Percentiles rank a stretch among this genome's conserved stretches.
These are phyloP conservation scores for Mycena sp. DNA, from an alignment of 1,284 basidiomycete genomes.

Conservation along the genomic window DNA sequence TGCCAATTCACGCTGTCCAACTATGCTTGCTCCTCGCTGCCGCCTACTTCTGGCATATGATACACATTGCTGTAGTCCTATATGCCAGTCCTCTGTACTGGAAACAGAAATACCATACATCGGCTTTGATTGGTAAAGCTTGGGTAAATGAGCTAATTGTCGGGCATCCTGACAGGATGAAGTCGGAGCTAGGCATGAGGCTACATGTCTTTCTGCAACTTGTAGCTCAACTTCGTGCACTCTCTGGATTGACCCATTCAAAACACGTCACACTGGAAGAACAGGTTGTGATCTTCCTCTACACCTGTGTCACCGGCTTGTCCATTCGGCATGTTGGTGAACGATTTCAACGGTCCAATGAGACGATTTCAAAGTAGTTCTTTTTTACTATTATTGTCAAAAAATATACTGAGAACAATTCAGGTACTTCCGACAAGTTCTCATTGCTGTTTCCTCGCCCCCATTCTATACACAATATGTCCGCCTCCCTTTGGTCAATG, in stretches of 20 bases:
- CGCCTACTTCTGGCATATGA: background rate
- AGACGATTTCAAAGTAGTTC: conserved; percentile 35
- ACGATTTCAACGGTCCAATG: conserved; percentile 39
- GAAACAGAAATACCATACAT: conserved; percentile 30
- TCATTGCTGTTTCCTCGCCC: conserved; percentile 12
- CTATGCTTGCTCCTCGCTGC: background rate
- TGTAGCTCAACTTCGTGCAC: background rate
- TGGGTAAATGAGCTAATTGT: conserved; percentile 38
- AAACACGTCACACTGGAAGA: conserved; percentile 36
- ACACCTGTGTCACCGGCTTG: conserved; percentile 39
- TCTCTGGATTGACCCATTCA: conserved; percentile 25
- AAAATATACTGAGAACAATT: background rate
- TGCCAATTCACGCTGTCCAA: too few relatives aligned
- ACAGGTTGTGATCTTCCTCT: conserved; percentile 42
- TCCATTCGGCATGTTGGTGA: conserved; percentile 39
- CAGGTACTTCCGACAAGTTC: conserved; percentile 31
- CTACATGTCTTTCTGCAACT: conserved; percentile 31
- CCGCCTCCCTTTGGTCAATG: background rate
- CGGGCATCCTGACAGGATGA: conserved; percentile 37
- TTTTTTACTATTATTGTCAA: background rate
- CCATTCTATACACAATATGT: conserved; percentile 24
- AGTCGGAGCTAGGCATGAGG: conserved; percentile 34
- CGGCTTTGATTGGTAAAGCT: conserved; percentile 30
- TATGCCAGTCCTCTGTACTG: conserved; percentile 1
- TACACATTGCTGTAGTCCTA: background rate